Percentiles rank a stretch among this genome's conserved stretches.
Conservation (phyloP, 2,329 filamentous ascomycete species). For the Fusarium secorum region DNA sequence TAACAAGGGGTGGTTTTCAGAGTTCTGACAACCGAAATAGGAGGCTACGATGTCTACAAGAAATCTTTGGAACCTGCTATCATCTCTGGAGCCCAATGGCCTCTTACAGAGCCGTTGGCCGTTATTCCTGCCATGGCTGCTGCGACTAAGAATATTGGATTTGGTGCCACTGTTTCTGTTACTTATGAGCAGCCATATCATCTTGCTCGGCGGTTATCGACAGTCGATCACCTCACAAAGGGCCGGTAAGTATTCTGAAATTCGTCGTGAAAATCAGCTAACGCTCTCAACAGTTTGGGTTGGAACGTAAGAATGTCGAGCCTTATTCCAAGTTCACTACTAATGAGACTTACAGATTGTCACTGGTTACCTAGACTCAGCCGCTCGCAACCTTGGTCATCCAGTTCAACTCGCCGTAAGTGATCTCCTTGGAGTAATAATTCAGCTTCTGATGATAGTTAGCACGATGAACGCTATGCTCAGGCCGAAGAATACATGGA, state of each 20-base stretch:
- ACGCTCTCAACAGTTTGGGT: constrained; percentile 51
- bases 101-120: constrained; percentile 72
- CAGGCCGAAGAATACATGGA: constrained; percentile 70
- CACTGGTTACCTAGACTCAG: constrained; percentile 74
- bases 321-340: neutral
- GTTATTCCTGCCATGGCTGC: constrained; percentile 75
- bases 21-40: constrained; percentile 39
- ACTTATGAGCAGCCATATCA: constrained; percentile 78
- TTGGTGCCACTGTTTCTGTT: constrained; percentile 74
- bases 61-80: constrained; percentile 67
- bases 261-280: neutral
- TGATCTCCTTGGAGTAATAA: too few relatives aligned
- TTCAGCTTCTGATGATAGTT: neutral
- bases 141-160: constrained; percentile 71
- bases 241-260: constrained; percentile 54
- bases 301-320: constrained; percentile 58
- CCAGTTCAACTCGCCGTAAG: constrained; percentile 56
- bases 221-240: constrained; percentile 72
- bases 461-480: constrained; percentile 72
- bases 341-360: constrained; percentile 60
- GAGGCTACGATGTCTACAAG: constrained; percentile 75
- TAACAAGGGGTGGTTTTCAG: neutral
- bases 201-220: constrained; percentile 70
- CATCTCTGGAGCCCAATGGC: constrained; percentile 72
- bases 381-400: constrained; percentile 70